Evolutionary conservation across 257 asterid species (phyloP).

Genomic region (Linderniella brevidens): DNA sequence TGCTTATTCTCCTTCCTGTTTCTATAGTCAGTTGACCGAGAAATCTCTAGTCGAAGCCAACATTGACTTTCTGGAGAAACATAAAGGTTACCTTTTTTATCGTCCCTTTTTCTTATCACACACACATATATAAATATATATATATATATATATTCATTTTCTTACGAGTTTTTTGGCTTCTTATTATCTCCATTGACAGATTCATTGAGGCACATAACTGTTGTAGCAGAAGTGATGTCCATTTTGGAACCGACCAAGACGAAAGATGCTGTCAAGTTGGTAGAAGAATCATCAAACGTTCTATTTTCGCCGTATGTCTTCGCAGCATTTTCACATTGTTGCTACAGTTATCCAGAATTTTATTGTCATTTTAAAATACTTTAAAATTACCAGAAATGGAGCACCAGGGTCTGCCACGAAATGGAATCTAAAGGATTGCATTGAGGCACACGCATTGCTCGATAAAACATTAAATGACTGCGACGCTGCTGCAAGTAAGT

Average conservation of each 20-base stretch:
- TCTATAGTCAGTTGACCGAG: conserved; percentile 62
- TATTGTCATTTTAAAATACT: conserved; percentile 3
- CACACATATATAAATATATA: too few relatives aligned
- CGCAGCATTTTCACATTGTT: neutral
- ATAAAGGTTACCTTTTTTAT: conserved; percentile 32
- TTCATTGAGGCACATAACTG: conserved; percentile 72
- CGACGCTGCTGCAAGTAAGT: conserved; percentile 70
- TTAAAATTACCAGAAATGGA: conserved; percentile 34
- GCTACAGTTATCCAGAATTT: neutral
- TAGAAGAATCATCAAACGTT: conserved; percentile 51
- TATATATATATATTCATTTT: conserved; percentile 1
- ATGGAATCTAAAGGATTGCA: conserved; percentile 62
- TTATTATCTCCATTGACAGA: conserved; percentile 34
- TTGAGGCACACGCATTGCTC: conserved; percentile 53
- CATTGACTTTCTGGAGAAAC: conserved; percentile 52
- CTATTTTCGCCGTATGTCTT: conserved; percentile 37
- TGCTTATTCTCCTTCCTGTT: conserved; percentile 10
- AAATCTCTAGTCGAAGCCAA: conserved; percentile 75
- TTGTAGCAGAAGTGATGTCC: conserved; percentile 77
- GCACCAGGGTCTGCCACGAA: conserved; percentile 21
- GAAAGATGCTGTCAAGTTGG: conserved; percentile 50
- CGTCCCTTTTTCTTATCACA: conserved; percentile 11
- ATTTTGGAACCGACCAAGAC: conserved; percentile 72
- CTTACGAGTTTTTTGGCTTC: conserved; percentile 7
- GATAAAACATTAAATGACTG: conserved; percentile 32